These are phyloP conservation scores for Sordariomycetes sp. DNA, from an alignment of 2,329 filamentous ascomycete genomes.

Conservation along the genomic window DNA sequence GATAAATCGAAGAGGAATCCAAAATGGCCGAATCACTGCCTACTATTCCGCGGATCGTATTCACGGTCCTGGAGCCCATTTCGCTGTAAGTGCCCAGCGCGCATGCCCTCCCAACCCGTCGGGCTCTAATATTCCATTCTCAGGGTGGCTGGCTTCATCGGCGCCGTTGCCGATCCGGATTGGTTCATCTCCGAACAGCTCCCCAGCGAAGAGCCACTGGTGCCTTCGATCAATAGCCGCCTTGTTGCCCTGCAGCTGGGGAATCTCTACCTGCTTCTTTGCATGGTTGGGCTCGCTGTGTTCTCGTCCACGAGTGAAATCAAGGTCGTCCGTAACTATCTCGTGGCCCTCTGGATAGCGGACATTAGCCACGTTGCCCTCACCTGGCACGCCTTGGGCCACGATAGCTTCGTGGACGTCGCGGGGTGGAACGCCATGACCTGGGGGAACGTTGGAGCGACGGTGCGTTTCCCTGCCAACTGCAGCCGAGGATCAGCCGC, in stretches of 20 bases:
- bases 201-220: slow-evolving; percentile 22
- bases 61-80: slow-evolving; percentile 58
- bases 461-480: slow-evolving; percentile 29
- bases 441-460: slow-evolving; percentile 64
- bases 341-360: slow-evolving; percentile 53
- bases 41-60: slow-evolving; percentile 51
- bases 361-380: slow-evolving; percentile 59
- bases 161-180: slow-evolving; percentile 42
- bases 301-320: slow-evolving; percentile 54
- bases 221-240: slow-evolving; percentile 32
- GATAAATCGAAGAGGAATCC: not conserved
- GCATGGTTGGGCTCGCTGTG: slow-evolving; percentile 52
- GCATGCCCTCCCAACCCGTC: not conserved
- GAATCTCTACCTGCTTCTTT: slow-evolving; percentile 58
- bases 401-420: slow-evolving; percentile 39
- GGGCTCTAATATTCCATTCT: not conserved
- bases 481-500: not conserved
- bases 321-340: slow-evolving; percentile 55
- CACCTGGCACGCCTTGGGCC: slow-evolving; percentile 47
- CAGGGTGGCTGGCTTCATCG: slow-evolving; percentile 51
- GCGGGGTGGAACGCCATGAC: slow-evolving; percentile 56
- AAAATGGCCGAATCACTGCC: slow-evolving; percentile 53
- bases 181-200: slow-evolving; percentile 57
- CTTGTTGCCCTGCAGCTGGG: slow-evolving; percentile 58
- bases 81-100: slow-evolving; percentile 41